Conservation (phyloP, 1,284 basidiomycete genomes). For the Flammula alnicola region DNA sequence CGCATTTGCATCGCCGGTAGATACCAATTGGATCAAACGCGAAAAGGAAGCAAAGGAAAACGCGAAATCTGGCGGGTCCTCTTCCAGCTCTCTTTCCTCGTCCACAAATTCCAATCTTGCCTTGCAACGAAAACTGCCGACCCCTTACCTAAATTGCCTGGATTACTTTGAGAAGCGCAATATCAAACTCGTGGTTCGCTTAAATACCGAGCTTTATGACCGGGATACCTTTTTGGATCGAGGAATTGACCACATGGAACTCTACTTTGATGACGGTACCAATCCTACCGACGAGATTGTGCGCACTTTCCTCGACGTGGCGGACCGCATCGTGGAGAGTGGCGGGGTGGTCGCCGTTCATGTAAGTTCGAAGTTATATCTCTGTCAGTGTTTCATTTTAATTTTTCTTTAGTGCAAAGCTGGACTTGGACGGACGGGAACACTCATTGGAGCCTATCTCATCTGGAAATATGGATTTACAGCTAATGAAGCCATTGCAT, state of each 20-base stretch:
- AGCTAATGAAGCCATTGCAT: conserved; percentile 96
- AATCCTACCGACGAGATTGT: conserved; percentile 96
- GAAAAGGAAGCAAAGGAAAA: conserved; percentile 64
- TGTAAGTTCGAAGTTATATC: conserved; percentile 49
- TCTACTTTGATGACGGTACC: conserved; percentile 99
- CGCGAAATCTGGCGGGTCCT: conserved; percentile 26
- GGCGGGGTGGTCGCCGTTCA: conserved; percentile 89
- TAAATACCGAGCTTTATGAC: conserved; percentile 97
- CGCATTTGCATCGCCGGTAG: conserved; percentile 95
- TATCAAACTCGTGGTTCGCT: conserved; percentile 90
- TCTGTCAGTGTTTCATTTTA: conserved; percentile 10
- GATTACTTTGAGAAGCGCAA: conserved; percentile 89
- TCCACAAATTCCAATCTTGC: conserved; percentile 53
- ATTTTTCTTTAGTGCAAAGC: conserved; percentile 80
- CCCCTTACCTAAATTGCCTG: conserved; percentile 86
- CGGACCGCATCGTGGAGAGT: conserved; percentile 78
- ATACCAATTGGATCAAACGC: conserved; percentile 74
- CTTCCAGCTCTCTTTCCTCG: conserved; percentile 30
- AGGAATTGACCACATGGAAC: conserved; percentile 89
- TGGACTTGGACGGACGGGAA: conserved; percentile 91
- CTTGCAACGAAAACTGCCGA: conserved; percentile 75
- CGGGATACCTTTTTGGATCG: conserved; percentile 81
- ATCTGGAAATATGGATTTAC: conserved; percentile 99
- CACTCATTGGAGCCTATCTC: conserved; percentile 95
- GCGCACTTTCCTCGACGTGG: conserved; percentile 85